Evolutionary conservation across 2,329 filamentous ascomycete species (phyloP), one percentile per base, ranked within the genome.

Genomic region (Neopestalotiopsis rosae): DNA sequence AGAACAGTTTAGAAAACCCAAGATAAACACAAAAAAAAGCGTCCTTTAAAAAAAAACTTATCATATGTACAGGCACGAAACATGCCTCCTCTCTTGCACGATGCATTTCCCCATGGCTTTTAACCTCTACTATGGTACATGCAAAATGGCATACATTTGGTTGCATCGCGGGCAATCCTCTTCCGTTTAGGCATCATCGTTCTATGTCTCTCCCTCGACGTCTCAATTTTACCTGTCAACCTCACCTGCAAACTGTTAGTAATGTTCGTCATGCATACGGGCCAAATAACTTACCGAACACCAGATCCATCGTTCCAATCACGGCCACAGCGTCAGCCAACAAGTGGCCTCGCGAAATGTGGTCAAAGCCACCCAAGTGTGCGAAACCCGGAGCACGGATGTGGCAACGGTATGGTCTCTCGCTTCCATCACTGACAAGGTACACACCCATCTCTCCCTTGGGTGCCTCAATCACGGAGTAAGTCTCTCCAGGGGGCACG

Each of bases 381-480:
- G 96, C 96, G 78, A 99, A 99, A 71, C 96, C 96, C 69, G 96
- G 96, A 49, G 97, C 95, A 76, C 96, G 91, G 76, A 99, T 98
- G 86, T 98, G 97, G 84, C 96, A 98, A 78, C 97, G 89, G 86
- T 99, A 99, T 61, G 96, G 96, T 78, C 96, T 88, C 88, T 99
- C 96, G 80, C 91, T 96, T 72, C 96, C 96, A 79, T 99, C 96
- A 79, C 93, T 97, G 77, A 99, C 96, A 65, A 99, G 85, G 81
- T 92, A 99, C 59, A 99, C 96, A 81, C 92, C 96, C 96, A 99
- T 99, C 86, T 99, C 96, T 77, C 96, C 96, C 91, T 99, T 99
- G 70, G 96, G 96, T n/a, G 97, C 96, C 87, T 99, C 96, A 73
- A 99, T 99, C 71, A 92, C 95, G 61, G 92, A 95, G 87, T 99